Percentiles rank a stretch among this genome's conserved stretches.
phyloP scores from a whole-genome alignment of 345 rosid genomes.

The Linum usitatissimum region DNA sequence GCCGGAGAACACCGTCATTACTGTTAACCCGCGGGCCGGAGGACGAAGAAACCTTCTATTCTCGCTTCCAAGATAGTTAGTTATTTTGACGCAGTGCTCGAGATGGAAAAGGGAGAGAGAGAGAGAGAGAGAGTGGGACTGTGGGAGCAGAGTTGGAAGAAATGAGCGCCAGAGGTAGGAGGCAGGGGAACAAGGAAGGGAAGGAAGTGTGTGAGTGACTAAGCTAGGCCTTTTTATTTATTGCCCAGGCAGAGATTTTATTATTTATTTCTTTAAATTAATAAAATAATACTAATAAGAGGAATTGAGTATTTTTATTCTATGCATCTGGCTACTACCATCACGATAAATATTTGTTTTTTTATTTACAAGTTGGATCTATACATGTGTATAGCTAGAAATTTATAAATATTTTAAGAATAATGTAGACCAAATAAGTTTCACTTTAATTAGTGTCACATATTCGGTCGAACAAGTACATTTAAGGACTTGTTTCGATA shows the following conservation, averaged over 20 bases:
- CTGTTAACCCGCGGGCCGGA: neutral
- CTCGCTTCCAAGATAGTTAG: neutral
- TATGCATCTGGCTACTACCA: too few relatives aligned
- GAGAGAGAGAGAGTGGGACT: neutral
- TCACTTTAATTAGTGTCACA: too few relatives aligned
- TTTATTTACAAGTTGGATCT: too few relatives aligned
- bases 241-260: constrained; percentile 10
- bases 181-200: constrained; percentile 6
- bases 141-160: constrained; percentile 29
- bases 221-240: constrained; percentile 26
- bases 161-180: constrained; percentile 43
- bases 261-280: neutral
- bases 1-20: constrained; percentile 75
- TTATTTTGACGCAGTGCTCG: constrained; percentile 15
- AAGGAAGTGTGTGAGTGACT: neutral
- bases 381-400: too few relatives aligned
- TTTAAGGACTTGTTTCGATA: too few relatives aligned
- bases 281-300: too few relatives aligned
- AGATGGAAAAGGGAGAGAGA: neutral
- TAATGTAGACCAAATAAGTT: too few relatives aligned
- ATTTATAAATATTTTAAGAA: too few relatives aligned
- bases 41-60: neutral
- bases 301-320: too few relatives aligned
- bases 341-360: too few relatives aligned
- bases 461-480: too few relatives aligned